Evolutionary conservation across 495 filamentous ascomycete genomes (phyloP), one percentile per base, ranked within the genome.

Genomic region (Penicillium arizonense): DNA sequence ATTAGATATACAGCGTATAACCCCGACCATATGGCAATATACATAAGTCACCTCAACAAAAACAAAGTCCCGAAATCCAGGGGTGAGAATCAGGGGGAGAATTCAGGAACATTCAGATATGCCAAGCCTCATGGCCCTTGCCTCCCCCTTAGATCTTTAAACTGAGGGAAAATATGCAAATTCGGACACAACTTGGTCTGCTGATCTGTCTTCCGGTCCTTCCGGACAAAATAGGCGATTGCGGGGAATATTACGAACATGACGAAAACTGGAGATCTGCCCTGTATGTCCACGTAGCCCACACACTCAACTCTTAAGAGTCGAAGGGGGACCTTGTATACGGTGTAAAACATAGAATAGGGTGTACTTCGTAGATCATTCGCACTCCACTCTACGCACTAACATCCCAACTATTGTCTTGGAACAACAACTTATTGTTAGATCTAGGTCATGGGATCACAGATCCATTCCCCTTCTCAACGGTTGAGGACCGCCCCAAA

Each of bases 361-460:
- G 28, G 18, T 18, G 18, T 18, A 18, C 18, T 18, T 18, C 28
- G 28, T 36, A 28, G 50, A 37, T 44, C 33, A 36, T 20, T 30
- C 43, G 42, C 50, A 30, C 50, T 53, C 50, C 50, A 53, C 51
- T 53, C 24, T 16, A 34, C 8, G n/a, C 10, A 46, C 28, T 30
- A 30, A 30, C 28, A 8, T 7, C 28, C 28, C 28, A 30, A 30
- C 28, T 30, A 30, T 30, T 30, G 28, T 45, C 42, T 13, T 26
- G 20, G 26, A 28, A 18, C 42, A 23, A 28, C 42, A 21, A 23
- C n/a, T 41, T 34, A 42, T 50, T 39, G 36, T 33, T 41, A 41
- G 26, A 41, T 37, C 2, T 23, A 35, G 33, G 45, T 47, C 45
- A 47, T 47, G 45, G 45, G 45, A 47, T 47, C 28, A 30, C 28